Evolutionary conservation across 1,139 yeast species (phyloP).

Genomic region (Zygosaccharomyces pseudobailii): DNA sequence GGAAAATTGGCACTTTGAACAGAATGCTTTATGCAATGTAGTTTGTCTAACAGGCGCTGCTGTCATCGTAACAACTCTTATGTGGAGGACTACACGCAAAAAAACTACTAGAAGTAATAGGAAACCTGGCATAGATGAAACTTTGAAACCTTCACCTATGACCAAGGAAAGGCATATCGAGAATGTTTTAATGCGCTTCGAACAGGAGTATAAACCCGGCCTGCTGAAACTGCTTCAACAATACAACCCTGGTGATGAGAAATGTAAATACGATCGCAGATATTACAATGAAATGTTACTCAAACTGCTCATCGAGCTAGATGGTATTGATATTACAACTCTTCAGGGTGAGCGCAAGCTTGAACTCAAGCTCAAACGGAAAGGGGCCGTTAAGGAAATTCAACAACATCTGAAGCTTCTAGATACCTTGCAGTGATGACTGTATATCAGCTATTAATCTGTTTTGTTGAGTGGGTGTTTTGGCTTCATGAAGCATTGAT

Average conservation of each 20-base stretch:
- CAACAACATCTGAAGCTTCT: constrained; percentile 57
- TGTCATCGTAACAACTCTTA: constrained; percentile 9
- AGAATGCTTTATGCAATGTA: constrained; percentile 5
- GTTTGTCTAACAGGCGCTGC: constrained; percentile 15
- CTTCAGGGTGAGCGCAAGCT: constrained; percentile 39
- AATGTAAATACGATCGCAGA: constrained; percentile 46
- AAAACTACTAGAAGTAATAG: constrained; percentile 5
- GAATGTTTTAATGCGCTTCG: constrained; percentile 24
- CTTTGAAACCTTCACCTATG: constrained; percentile 16
- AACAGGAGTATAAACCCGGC: constrained; percentile 27
- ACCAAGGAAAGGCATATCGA: constrained; percentile 27
- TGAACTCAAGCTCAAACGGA: constrained; percentile 53
- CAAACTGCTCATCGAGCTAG: constrained; percentile 61
- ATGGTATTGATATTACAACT: constrained; percentile 51
- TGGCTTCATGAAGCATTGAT: not conserved
- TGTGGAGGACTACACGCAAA: constrained; percentile 11
- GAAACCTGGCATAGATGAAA: constrained; percentile 5
- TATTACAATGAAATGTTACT: constrained; percentile 63
- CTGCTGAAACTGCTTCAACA: constrained; percentile 19
- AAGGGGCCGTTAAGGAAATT: constrained; percentile 52
- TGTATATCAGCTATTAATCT: not conserved
- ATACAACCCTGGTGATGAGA: constrained; percentile 31
- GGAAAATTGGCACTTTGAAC: not conserved
- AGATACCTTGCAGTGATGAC: constrained; percentile 40
- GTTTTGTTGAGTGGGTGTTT: not conserved